Evolutionary conservation across 2,329 filamentous ascomycete genomes (phyloP).

Genomic region (Trichoderma atrobrunneum): DNA sequence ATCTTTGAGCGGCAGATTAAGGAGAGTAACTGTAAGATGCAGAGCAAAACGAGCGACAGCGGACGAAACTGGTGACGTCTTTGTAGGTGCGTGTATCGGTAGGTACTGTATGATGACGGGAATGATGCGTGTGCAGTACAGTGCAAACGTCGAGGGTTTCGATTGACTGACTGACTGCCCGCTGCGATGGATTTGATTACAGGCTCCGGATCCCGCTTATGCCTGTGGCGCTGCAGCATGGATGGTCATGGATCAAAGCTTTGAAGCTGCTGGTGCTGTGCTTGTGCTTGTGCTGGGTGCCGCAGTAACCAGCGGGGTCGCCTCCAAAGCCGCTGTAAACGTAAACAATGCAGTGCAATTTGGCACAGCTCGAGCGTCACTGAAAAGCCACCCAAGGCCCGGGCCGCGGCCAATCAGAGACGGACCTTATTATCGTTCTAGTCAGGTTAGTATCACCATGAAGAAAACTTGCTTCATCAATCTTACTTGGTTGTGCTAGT

Average conservation of each 20-base stretch:
- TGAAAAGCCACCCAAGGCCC: slow-evolving; percentile 6
- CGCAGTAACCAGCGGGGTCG: slow-evolving; percentile 26
- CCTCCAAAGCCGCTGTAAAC: slow-evolving; percentile 7
- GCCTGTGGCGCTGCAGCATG: background rate
- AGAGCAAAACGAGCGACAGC: background rate
- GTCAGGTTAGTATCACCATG: background rate
- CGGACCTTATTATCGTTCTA: background rate
- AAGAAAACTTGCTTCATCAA: background rate
- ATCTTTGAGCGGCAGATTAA: background rate
- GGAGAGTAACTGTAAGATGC: background rate
- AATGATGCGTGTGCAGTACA: background rate
- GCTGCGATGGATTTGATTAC: background rate
- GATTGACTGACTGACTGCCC: background rate
- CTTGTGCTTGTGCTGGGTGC: slow-evolving; percentile 20
- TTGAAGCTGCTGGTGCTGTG: background rate
- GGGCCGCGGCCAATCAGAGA: slow-evolving; percentile 7
- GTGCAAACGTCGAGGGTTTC: background rate
- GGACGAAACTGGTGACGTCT: background rate
- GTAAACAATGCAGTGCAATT: background rate
- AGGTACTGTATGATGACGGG: background rate
- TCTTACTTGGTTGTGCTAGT: background rate
- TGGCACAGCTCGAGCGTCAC: slow-evolving; percentile 5
- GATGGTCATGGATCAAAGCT: background rate
- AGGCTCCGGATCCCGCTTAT: background rate
- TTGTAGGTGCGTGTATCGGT: background rate